Conservation (phyloP, 2,329 filamentous ascomycete species). For the Cladobotryum protrusum region DNA sequence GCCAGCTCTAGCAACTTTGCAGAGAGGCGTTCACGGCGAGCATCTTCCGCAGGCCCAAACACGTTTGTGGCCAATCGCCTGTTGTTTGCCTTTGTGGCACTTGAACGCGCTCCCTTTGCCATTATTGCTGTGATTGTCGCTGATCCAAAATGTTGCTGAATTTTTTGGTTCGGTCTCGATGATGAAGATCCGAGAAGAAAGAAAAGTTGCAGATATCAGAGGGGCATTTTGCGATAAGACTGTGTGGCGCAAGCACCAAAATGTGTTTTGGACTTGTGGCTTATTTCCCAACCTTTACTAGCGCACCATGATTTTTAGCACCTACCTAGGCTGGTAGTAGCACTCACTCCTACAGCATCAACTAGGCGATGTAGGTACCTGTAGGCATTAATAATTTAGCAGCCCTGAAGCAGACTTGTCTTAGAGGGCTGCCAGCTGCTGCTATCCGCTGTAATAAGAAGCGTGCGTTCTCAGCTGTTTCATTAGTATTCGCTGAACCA, state of each 20-base stretch:
- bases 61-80: constrained; percentile 70
- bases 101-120: constrained; percentile 83
- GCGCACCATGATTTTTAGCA: no score
- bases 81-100: constrained; percentile 76
- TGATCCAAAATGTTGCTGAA: not conserved
- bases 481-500: constrained; percentile 3
- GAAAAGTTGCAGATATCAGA: constrained; percentile 17
- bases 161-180: not conserved
- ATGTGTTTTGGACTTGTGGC: not conserved
- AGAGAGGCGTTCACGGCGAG: constrained; percentile 74
- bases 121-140: constrained; percentile 46
- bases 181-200: constrained; percentile 15
- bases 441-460: constrained; percentile 8
- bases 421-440: constrained; percentile 8
- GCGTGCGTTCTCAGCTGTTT: not conserved
- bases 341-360: no score
- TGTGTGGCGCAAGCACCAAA: constrained; percentile 7
- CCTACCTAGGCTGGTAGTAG: no score
- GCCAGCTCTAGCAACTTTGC: constrained; percentile 79
- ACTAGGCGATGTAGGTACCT: no score
- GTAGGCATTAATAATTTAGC: no score
- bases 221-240: constrained; percentile 2
- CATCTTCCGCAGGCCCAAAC: constrained; percentile 76
- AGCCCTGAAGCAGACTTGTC: no score
- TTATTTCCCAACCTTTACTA: not conserved